Base-by-base conservation (phyloP, 1,284 basidiomycete genomes). In the Irpex sp. region DNA sequence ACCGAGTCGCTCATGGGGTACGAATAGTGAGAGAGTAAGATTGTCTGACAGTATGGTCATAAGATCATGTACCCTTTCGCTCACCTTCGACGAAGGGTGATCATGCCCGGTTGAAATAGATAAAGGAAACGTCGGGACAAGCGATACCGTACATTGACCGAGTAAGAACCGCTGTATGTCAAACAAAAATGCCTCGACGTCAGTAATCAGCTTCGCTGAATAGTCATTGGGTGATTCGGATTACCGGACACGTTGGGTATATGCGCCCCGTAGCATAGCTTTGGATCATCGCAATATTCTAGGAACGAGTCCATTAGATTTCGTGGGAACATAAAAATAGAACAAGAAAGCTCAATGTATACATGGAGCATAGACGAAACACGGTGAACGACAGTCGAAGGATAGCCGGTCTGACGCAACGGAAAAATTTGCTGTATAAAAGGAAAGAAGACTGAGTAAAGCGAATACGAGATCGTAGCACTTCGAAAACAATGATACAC, bases 61-160 rank as follows among this genome's bases (percentile, higher is more conserved):
- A n/a, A 15, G 54, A 49, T 21, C 11, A 5, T 13, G 33, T n/a
- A 5, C 7, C 15, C 36, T 35, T 37, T 17, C 33, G 56, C 15
- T 39, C 19, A 13, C 15, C 37, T 37, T 55, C 35, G 11, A n/a
- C 17, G 39, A 7, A 17, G 56, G 50, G 46, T 46, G 47, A 53
- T 57, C 47, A 62, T 43, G 56, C 36, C 36, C 47, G 15, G 33
- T 35, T 46, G 1, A 55, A 26, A 13, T 9, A 33, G n/a, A 53
- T 4, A 9, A 9, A 57, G 46, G 50, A 58, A 64, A 61, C 51
- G 15, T 59, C 60, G 60, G 60, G 8, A 54, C 33, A 61, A 61
- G 11, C 15, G 31, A 7, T 9, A 54, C 63, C 63, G 63, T 57
- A 33, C 58, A 65, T 65, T 65, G 37, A 5, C 63, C 63, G 63